Evolutionary conservation across 805 yeast genomes (phyloP), one percentile per base, ranked within the genome.

Genomic region (Aciculoconidium aculeatum): DNA sequence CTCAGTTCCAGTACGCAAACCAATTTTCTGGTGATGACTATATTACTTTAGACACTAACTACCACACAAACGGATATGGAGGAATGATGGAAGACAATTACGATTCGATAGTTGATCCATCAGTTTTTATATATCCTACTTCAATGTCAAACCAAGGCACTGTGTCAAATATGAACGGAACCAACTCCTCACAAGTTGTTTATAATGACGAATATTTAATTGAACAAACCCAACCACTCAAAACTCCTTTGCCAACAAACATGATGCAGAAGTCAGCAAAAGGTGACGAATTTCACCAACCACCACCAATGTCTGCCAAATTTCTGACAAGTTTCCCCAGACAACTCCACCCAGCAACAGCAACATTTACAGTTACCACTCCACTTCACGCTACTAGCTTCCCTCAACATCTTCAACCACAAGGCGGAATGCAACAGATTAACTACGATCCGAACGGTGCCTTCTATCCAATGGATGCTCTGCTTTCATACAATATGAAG

Each of bases 201-300:
- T 57, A 54, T 36, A 65, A 60, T 34, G 73, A 68, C 25, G 73
- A 69, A 30, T 65, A 67, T 29, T 43, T 72, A 26, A 68, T 71
- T 22, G 76, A 72, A 38, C 76, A 71, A 39, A 64, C 77, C 0
- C 61, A 58, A 15, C 71, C 72, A 0, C 52, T 62, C 32, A 61
- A 63, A 17, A 67, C 58, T 3, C 57, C 61, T 4, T 24, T 32
- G 17, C 35, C 42, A 6, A 33, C 30, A 20, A 11, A 26, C 23
- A 21, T 30, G 13, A 31, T 25, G 21, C 37, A 34, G 11, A 36
- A 31, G 23, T 37, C 43, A 5, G 31, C 33, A 12, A 36, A 31
- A 9, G 37, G 36, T 7, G 55, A 50, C 10, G 52, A 49, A 12
- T 47, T 37, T 34, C 41, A 42, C 25, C 52, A 48, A 2, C 18